Conservation (phyloP, 2,329 filamentous ascomycete species). For the Apiospora marii region DNA sequence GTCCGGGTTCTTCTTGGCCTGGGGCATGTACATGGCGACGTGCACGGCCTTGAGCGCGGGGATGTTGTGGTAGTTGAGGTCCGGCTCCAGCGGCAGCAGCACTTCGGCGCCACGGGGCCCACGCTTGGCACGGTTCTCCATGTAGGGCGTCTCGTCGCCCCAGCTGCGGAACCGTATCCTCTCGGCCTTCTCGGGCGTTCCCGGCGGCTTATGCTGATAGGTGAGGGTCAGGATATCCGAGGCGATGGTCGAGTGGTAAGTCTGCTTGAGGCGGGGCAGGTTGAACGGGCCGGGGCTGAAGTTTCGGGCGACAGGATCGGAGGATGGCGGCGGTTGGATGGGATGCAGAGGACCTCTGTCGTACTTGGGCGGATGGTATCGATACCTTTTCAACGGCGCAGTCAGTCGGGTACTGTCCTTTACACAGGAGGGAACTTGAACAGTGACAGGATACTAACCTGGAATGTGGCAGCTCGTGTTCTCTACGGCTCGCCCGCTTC, state of each 20-base stretch:
- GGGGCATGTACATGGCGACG: constrained; percentile 77
- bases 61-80: constrained; percentile 83
- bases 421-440: neutral
- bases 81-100: constrained; percentile 74
- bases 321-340: constrained; percentile 85
- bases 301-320: constrained; percentile 85
- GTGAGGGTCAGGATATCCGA: constrained; percentile 87
- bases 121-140: constrained; percentile 86
- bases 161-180: constrained; percentile 79
- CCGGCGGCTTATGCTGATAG: constrained; percentile 86
- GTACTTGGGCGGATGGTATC: constrained; percentile 94
- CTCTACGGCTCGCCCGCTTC: constrained; percentile 45
- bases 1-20: constrained; percentile 74
- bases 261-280: constrained; percentile 86
- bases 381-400: constrained; percentile 72
- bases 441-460: constrained; percentile 32
- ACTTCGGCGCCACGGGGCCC: constrained; percentile 82
- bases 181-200: constrained; percentile 62
- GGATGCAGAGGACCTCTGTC: constrained; percentile 93
- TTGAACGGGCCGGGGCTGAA: constrained; percentile 93
- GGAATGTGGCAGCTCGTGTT: constrained; percentile 35
- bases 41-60: constrained; percentile 83
- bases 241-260: constrained; percentile 85
- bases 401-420: neutral
- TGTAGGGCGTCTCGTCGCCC: constrained; percentile 92